phyloP scores from a whole-genome alignment of 2,329 filamentous ascomycete genomes.

The Phyllosticta paracitricarpa region DNA sequence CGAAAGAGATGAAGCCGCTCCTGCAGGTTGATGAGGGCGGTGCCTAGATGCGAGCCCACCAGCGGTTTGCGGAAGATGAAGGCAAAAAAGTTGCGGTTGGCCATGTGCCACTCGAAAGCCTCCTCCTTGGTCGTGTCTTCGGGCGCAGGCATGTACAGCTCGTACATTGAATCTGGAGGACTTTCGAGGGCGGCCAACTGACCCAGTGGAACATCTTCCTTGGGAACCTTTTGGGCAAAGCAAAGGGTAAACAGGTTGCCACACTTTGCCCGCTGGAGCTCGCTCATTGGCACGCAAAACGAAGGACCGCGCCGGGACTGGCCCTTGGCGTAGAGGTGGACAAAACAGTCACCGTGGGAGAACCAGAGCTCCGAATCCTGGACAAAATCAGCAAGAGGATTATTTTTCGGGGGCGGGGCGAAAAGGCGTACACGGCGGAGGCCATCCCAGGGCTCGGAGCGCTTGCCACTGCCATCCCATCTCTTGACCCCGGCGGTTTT shows the following conservation, averaged over 20 bases:
- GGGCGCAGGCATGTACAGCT: conserved; percentile 63
- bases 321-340: conserved; percentile 58
- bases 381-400: neutral
- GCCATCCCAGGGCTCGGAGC: conserved; percentile 33
- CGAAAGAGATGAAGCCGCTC: conserved; percentile 56
- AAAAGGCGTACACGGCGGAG: conserved; percentile 31
- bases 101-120: conserved; percentile 53
- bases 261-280: conserved; percentile 49
- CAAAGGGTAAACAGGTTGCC: conserved; percentile 46
- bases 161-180: conserved; percentile 23
- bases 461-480: conserved; percentile 28
- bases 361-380: conserved; percentile 67
- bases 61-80: conserved; percentile 56
- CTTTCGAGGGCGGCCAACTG: conserved; percentile 4
- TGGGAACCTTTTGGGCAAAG: conserved; percentile 24
- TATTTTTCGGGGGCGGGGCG: conserved; percentile 6
- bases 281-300: conserved; percentile 53
- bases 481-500: conserved; percentile 19
- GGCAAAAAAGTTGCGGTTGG: conserved; percentile 66
- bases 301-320: conserved; percentile 57
- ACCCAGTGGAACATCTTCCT: neutral
- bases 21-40: conserved; percentile 53
- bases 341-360: conserved; percentile 55
- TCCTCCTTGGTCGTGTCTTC: conserved; percentile 42
- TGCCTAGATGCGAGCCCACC: conserved; percentile 57